Conservation (phyloP, 805 yeast genomes). For the Candida maesae region DNA sequence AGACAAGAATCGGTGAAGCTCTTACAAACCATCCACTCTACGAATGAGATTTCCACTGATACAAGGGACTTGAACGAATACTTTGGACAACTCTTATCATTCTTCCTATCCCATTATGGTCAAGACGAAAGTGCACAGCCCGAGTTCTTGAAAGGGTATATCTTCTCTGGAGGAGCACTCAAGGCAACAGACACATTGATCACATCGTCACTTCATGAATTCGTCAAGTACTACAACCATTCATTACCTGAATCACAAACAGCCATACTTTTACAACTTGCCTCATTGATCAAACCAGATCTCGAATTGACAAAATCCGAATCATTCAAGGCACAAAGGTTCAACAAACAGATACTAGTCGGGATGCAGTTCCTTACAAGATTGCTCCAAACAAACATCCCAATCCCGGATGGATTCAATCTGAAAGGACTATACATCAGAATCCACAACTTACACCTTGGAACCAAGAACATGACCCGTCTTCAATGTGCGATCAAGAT, state of each 20-base stretch:
- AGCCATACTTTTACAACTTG: conserved; percentile 23
- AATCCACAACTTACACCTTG: conserved; percentile 53
- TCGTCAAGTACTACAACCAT: conserved; percentile 32
- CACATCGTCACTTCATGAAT: conserved; percentile 38
- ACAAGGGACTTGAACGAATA: conserved; percentile 25
- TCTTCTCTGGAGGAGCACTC: conserved; percentile 53
- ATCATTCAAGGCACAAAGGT: conserved; percentile 14
- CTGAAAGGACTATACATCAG: conserved; percentile 40
- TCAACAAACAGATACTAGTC: conserved; percentile 18
- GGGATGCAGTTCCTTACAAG: conserved; percentile 26
- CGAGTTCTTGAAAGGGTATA: conserved; percentile 54
- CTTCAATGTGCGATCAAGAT: conserved; percentile 38
- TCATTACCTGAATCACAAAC: conserved; percentile 9
- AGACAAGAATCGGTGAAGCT: conserved; percentile 40
- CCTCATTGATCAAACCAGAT: conserved; percentile 28
- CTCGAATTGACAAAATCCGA: conserved; percentile 1
- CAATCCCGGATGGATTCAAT: conserved; percentile 22
- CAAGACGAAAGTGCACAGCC: conserved; percentile 14
- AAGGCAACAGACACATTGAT: conserved; percentile 46
- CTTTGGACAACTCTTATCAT: conserved; percentile 26
- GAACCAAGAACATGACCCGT: conserved; percentile 38
- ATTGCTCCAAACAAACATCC: conserved; percentile 18
- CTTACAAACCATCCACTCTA: conserved; percentile 28
- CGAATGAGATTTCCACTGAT: conserved; percentile 17
- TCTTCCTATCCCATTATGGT: conserved; percentile 19